Conservation (phyloP, 2,329 filamentous ascomycete species). For the Emmonsiellopsis sp. region DNA sequence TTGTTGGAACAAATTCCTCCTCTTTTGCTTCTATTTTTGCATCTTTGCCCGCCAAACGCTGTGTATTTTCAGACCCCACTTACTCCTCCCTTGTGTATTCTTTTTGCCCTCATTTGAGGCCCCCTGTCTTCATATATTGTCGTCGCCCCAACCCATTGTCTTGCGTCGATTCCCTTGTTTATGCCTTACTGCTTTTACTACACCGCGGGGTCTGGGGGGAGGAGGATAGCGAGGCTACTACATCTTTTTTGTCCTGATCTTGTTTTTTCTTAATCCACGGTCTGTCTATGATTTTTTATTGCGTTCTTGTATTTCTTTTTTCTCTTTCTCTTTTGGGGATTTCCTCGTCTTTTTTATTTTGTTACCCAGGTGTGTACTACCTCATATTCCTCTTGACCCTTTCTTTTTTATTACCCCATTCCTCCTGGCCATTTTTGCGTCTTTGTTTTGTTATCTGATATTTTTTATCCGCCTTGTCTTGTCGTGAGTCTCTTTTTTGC, state of each 20-base stretch:
- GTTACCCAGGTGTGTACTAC: slow-evolving; percentile 3
- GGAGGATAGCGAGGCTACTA: slow-evolving; percentile 10
- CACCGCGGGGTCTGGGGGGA: neutral
- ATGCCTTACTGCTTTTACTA: neutral
- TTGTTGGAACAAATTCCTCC: neutral
- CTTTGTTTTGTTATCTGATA: slow-evolving; percentile 2
- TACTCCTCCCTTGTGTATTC: neutral
- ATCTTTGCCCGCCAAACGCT: neutral
- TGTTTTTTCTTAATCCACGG: slow-evolving; percentile 11
- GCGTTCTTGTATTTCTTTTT: slow-evolving; percentile 24
- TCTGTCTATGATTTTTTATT: slow-evolving; percentile 16
- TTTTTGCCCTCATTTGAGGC: neutral
- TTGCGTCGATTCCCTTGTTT: slow-evolving; percentile 3
- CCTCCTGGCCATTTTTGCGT: slow-evolving; percentile 7
- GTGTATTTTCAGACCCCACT: neutral
- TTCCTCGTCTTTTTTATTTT: slow-evolving; percentile 21
- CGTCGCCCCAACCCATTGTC: neutral
- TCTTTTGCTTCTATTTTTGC: neutral
- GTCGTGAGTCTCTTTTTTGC: too few species aligned
- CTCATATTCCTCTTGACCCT: neutral
- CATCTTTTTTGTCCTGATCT: slow-evolving; percentile 17
- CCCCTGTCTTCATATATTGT: neutral
- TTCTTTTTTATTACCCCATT: slow-evolving; percentile 2
- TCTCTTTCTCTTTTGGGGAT: slow-evolving; percentile 24
- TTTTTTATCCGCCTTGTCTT: neutral